Evolutionary conservation across 2,329 filamentous ascomycete species (phyloP).

Genomic region (Davidsoniella eucalypti): DNA sequence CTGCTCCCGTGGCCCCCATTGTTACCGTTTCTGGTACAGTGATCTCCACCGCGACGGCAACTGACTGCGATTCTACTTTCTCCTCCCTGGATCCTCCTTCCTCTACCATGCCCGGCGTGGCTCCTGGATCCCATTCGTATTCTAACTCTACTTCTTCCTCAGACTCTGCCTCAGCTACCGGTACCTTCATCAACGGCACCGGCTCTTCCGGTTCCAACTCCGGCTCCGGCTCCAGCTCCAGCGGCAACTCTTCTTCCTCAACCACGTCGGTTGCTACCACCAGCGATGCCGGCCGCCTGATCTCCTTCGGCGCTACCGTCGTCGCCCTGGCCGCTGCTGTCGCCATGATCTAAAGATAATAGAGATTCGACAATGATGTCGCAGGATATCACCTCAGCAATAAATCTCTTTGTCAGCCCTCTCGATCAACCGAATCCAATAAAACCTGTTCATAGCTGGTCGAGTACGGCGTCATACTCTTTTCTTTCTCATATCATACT

Average conservation of each 20-base stretch:
- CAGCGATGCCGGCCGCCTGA: conserved; percentile 9
- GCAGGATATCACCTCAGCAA: neutral
- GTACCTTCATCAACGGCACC: neutral
- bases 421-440: no score
- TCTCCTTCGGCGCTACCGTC: conserved; percentile 9
- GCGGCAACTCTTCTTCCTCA: neutral
- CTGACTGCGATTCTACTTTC: neutral
- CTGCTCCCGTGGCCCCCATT: neutral
- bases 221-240: neutral
- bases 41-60: neutral
- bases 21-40: neutral
- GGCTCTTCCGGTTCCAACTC: neutral
- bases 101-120: conserved; percentile 9
- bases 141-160: conserved; percentile 5
- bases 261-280: conserved; percentile 3
- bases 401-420: no score
- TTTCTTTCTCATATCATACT: no score
- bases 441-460: no score
- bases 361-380: neutral
- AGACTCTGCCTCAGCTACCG: conserved; percentile 5
- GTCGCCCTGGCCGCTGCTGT: conserved; percentile 9
- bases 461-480: no score
- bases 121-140: conserved; percentile 4
- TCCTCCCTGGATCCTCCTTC: neutral
- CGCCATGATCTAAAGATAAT: conserved; percentile 10